Conservation (phyloP, 2,329 filamentous ascomycete genomes). For the Neopestalotiopsis rosae region DNA sequence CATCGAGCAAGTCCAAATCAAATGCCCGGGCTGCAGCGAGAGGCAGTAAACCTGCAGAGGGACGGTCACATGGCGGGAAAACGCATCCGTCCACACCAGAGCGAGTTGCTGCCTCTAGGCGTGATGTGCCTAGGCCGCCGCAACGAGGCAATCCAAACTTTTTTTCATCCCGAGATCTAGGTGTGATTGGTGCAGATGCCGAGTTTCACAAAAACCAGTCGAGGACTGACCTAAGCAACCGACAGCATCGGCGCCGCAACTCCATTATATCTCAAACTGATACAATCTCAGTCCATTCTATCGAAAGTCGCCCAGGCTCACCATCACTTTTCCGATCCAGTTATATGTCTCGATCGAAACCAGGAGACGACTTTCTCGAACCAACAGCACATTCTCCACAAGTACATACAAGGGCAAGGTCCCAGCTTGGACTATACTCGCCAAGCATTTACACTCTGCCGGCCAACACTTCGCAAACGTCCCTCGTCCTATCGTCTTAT, state of each 20-base stretch:
- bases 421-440: slow-evolving; percentile 40
- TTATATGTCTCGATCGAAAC: slow-evolving; percentile 22
- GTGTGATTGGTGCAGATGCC: slow-evolving; percentile 29
- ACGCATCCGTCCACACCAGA: slow-evolving; percentile 35
- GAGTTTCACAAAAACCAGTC: slow-evolving; percentile 47
- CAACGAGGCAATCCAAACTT: slow-evolving; percentile 44
- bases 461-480: slow-evolving; percentile 61
- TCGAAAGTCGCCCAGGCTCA: slow-evolving; percentile 48
- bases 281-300: slow-evolving; percentile 56
- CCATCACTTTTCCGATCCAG: slow-evolving; percentile 36
- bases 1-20: slow-evolving; percentile 28
- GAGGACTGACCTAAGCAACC: slow-evolving; percentile 53
- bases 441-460: slow-evolving; percentile 66
- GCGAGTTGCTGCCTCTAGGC: slow-evolving; percentile 37
- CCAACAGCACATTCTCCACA: slow-evolving; percentile 26
- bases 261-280: slow-evolving; percentile 63
- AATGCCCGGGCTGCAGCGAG: slow-evolving; percentile 32
- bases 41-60: slow-evolving; percentile 29
- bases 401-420: slow-evolving; percentile 33
- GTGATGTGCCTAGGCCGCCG: slow-evolving; percentile 40
- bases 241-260: slow-evolving; percentile 56
- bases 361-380: slow-evolving; percentile 18
- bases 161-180: slow-evolving; percentile 45
- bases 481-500: slow-evolving; percentile 56
- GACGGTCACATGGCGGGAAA: slow-evolving; percentile 27